Conservation (phyloP, 306 rosid genomes). For the Albizia julibrissin region DNA sequence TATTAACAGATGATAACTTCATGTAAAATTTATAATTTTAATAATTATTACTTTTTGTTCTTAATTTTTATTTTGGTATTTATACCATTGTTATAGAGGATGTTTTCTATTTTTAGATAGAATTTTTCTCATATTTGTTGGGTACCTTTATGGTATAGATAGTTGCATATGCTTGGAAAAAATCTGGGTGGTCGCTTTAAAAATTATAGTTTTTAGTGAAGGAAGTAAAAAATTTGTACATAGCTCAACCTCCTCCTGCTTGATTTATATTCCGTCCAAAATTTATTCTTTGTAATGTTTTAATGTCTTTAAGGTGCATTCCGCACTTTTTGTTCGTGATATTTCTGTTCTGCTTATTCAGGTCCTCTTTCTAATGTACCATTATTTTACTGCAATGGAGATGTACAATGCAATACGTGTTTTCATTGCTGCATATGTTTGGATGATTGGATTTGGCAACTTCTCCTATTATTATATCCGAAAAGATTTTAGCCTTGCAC, state of each 20-base stretch:
- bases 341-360: constrained; percentile 40
- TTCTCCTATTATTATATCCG: constrained; percentile 91
- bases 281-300: background rate
- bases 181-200: constrained; percentile 21
- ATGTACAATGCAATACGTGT: constrained; percentile 91
- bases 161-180: constrained; percentile 19
- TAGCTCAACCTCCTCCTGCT: constrained; percentile 1
- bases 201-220: constrained; percentile 23
- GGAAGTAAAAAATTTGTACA: constrained; percentile 13
- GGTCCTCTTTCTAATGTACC: constrained; percentile 94
- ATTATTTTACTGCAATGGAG: constrained; percentile 94
- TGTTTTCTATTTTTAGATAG: constrained; percentile 3
- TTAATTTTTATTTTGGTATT: background rate
- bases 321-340: constrained; percentile 2
- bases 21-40: background rate
- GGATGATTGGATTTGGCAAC: constrained; percentile 99
- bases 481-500: constrained; percentile 91
- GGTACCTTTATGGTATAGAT: background rate
- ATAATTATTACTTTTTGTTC: constrained; percentile 9
- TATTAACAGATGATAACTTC: constrained; percentile 1
- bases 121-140: background rate
- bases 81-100: constrained; percentile 9
- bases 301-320: constrained; percentile 12
- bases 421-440: constrained; percentile 98
- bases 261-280: constrained; percentile 23